Evolutionary conservation across 768 basidiomycete genomes (phyloP).

Genomic region (Imleria badia): DNA sequence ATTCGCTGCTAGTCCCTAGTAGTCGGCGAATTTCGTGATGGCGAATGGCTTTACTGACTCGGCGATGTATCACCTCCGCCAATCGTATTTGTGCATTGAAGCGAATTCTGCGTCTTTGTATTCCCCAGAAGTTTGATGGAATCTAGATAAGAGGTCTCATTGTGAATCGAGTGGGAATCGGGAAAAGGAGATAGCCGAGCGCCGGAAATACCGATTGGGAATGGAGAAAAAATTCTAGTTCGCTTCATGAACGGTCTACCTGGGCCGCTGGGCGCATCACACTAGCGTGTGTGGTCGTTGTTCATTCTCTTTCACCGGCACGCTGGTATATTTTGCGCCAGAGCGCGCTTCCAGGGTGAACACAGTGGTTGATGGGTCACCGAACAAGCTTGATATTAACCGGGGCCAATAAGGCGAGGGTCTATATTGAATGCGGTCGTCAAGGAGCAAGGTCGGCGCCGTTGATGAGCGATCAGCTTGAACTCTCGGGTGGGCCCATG

Average conservation of each 20-base stretch:
- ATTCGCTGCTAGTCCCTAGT: no score
- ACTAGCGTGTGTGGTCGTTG: no score
- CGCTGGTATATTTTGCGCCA: neutral
- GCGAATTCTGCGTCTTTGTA: neutral
- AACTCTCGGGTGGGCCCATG: no score
- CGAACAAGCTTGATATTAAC: neutral
- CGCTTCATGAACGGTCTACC: neutral
- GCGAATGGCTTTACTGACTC: neutral
- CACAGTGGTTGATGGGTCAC: neutral
- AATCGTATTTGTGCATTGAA: neutral
- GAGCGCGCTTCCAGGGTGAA: neutral
- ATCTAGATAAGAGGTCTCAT: no score
- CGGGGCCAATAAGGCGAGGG: neutral
- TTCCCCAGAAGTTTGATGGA: neutral
- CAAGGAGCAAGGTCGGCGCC: neutral
- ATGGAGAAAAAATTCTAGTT: neutral
- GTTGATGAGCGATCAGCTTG: neutral
- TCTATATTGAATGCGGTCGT: neutral
- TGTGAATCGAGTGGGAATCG: neutral
- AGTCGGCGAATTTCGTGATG: neutral
- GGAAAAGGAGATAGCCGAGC: neutral
- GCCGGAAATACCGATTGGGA: neutral
- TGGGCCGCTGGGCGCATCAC: neutral
- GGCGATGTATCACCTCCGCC: neutral
- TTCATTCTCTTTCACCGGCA: neutral